Base-by-base conservation (phyloP, 169 alveolate species). In the Cystoisospora suis region DNA sequence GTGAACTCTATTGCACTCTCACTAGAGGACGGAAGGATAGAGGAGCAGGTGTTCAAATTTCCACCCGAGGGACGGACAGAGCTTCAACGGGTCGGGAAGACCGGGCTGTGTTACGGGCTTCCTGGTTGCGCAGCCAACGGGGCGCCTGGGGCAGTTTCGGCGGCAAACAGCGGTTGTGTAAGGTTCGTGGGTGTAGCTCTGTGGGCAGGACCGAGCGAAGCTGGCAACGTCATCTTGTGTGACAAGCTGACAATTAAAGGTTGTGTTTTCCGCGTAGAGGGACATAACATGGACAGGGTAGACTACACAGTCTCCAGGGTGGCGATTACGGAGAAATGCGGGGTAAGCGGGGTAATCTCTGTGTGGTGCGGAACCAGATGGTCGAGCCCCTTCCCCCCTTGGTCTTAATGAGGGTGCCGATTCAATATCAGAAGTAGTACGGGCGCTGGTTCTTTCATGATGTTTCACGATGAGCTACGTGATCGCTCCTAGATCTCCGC, bases 311-410 rank as follows among this genome's bases (percentile, higher is more conserved):
- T 40, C 5, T 85, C 92, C 32, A 27, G 88, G 59, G 29, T 79
- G 58, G 92, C 92, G n/a, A 59, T 72, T 42, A 4, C 88, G 44
- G 44, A 44, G 0, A 32, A 40, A 59, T 88, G 92, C 69, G 75
- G 77, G 3, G 89, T 47, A 72, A 29, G 88, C 23, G 56, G 12
- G 65, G 65, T 12, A 53, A 53, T 53, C 65, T 53, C 23, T 53
- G 23, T 12, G 12, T 53, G 29, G 65, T 53, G 65, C n/a, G n/a
- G n/a, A n/a, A n/a, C n/a, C n/a, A n/a, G n/a, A n/a, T n/a, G n/a
- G n/a, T n/a, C n/a, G n/a, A n/a, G n/a, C n/a, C n/a, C n/a, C n/a
- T n/a, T n/a, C n/a, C n/a, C n/a, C n/a, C n/a, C n/a, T n/a, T n/a
- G n/a, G n/a, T n/a, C n/a, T n/a, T n/a, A n/a, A n/a, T n/a, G n/a